Percentiles rank a stretch among this genome's conserved stretches.
Evolutionary conservation across 2,329 filamentous ascomycete species (phyloP).

Genomic region (Trichoderma afroharzianum): DNA sequence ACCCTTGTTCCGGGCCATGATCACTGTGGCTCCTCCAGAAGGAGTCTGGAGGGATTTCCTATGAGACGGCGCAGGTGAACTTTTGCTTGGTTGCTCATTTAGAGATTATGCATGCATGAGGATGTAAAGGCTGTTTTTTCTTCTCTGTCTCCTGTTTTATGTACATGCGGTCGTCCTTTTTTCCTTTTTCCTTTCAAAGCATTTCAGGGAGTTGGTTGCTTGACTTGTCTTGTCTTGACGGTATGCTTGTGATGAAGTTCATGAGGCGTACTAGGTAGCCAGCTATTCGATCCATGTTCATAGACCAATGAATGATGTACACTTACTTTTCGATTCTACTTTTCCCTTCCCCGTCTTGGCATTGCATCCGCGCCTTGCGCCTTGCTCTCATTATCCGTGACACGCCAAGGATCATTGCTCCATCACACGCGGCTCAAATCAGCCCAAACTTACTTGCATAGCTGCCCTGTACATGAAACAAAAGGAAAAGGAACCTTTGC

Average conservation of each 20-base stretch:
- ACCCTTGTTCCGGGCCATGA: neutral
- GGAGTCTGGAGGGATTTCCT: neutral
- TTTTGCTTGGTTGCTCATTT: neutral
- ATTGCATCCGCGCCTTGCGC: neutral
- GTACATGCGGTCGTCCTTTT: neutral
- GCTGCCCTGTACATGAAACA: neutral
- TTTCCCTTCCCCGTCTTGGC: neutral
- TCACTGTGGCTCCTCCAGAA: neutral
- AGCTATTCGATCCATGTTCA: neutral
- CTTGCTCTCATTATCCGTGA: neutral
- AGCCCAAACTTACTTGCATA: neutral
- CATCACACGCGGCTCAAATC: neutral
- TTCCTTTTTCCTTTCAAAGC: neutral
- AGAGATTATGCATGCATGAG: neutral
- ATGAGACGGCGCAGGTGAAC: neutral
- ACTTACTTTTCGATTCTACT: neutral
- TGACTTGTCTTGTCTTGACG: neutral
- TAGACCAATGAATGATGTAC: neutral
- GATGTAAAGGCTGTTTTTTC: neutral
- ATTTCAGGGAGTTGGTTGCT: slow-evolving; percentile 15
- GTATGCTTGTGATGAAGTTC: neutral
- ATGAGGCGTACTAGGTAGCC: neutral
- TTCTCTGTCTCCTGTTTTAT: neutral
- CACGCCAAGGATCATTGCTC: neutral
- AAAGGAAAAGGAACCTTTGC: slow-evolving; percentile 2